phyloP scores from a whole-genome alignment of 352 stramenopile genomes.

The Pythium aristosporum region DNA sequence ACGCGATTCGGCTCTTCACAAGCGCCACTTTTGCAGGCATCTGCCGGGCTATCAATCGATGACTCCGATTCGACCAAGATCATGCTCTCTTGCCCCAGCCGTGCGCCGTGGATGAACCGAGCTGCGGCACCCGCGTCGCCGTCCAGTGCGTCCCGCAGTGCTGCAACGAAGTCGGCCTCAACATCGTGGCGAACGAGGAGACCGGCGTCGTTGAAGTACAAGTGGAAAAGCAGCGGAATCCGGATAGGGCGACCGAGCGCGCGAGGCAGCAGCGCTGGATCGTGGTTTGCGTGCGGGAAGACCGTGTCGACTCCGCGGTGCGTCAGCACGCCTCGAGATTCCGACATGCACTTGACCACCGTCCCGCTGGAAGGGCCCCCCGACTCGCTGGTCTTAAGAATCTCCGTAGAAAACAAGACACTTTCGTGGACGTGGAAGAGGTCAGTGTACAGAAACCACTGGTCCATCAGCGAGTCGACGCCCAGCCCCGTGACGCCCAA shows the following conservation, averaged over 20 bases:
- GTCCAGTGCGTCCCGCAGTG: constrained; percentile 27
- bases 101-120: constrained; percentile 10
- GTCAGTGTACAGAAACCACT: constrained; percentile 48
- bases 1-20: neutral
- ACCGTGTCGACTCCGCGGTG: constrained; percentile 12
- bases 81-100: constrained; percentile 19
- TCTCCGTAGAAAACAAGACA: constrained; percentile 17
- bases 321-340: constrained; percentile 15
- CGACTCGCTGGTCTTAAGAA: neutral
- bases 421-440: constrained; percentile 32
- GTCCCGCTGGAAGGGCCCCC: neutral
- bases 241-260: constrained; percentile 12
- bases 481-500: constrained; percentile 16
- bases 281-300: constrained; percentile 12
- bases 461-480: constrained; percentile 34
- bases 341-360: constrained; percentile 9
- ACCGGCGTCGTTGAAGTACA: constrained; percentile 30
- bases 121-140: constrained; percentile 10
- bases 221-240: constrained; percentile 31
- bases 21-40: neutral
- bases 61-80: neutral
- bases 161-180: constrained; percentile 38
- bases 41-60: neutral
- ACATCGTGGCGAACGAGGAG: constrained; percentile 36
- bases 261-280: constrained; percentile 7